Evolutionary conservation across 2,329 filamentous ascomycete genomes (phyloP).

Genomic region (Clarireedia paspali): DNA sequence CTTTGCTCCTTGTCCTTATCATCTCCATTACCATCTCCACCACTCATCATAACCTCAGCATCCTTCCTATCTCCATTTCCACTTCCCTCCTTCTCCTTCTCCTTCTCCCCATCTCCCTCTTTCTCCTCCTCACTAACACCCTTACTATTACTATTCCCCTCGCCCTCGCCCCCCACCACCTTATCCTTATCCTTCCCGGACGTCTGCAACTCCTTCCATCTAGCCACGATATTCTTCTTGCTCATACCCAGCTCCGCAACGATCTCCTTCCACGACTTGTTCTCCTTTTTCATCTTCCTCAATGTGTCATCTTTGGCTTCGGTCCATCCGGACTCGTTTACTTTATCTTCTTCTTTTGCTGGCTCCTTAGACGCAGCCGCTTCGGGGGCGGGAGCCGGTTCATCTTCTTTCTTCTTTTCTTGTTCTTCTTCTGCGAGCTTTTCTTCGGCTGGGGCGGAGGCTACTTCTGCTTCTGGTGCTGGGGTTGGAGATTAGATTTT

Average conservation of each 20-base stretch:
- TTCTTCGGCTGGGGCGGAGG: not conserved
- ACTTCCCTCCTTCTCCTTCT: not conserved
- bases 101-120: not conserved
- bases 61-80: not conserved
- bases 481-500: not conserved
- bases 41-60: too few relatives aligned
- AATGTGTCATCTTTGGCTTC: constrained; percentile 23
- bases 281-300: constrained; percentile 20
- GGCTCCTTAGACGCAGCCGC: not conserved
- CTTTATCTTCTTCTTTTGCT: not conserved
- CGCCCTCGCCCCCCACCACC: too few relatives aligned
- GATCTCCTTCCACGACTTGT: constrained; percentile 23
- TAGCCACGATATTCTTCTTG: constrained; percentile 13
- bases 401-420: not conserved
- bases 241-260: constrained; percentile 3
- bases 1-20: too few relatives aligned
- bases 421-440: not conserved
- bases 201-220: constrained; percentile 14
- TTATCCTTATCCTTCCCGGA: too few relatives aligned
- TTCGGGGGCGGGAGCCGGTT: not conserved
- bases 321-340: constrained; percentile 15
- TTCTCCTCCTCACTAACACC: not conserved
- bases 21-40: too few relatives aligned
- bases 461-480: not conserved
- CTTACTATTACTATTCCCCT: constrained; percentile 3